Evolutionary conservation across 228 moss, liverwort and hornwort species (phyloP), one percentile per base, ranked within the genome.

Genomic region (Sphagnum magellanicum): DNA sequence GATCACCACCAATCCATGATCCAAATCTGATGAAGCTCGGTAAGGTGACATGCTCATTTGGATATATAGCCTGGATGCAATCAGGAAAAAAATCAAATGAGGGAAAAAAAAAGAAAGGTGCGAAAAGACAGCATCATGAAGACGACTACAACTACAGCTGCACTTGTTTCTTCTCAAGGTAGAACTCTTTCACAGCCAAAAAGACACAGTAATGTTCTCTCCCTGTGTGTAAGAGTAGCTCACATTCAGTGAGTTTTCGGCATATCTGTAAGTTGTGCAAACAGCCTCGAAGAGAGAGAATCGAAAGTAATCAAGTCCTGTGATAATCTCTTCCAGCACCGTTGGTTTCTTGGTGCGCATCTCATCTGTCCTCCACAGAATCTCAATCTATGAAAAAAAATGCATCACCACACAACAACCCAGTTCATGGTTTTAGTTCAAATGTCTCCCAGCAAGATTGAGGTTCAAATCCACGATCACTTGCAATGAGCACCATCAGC

Each of bases 1-100:
- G 91, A 63, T 96, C 95, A 77, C 91, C 95, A 79, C 95, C 95
- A 76, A 96, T 96, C 95, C 92, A 96, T 48, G 95, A 92, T 65
- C 95, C 95, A 84, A 92, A 92, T 77, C 88, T 89, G 63, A 96
- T 88, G 57, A 84, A 83, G 69, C 95, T 96, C 47, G 92, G 95
- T 76, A 96, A 71, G 73, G 78, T 63, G 52, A 95, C 64, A 67
- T 84, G 87, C 72, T 82, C 74, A 68, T 73, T 68, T 48, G 86
- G 78, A 65, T 91, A 96, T n/a, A 91, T 91, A 76, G 82, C 77
- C 85, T 86, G 82, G 63, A 66, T 5, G 32, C 32, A 32, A 32
- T 32, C 3, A 32, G 32, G 32, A 32, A 32, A 32, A 32, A 32
- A 32, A 2, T 32, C 32, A 32, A 32, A 32, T 32, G 32, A 32